Conservation (phyloP, 805 yeast genomes). For the Brettanomyces custersianus region DNA sequence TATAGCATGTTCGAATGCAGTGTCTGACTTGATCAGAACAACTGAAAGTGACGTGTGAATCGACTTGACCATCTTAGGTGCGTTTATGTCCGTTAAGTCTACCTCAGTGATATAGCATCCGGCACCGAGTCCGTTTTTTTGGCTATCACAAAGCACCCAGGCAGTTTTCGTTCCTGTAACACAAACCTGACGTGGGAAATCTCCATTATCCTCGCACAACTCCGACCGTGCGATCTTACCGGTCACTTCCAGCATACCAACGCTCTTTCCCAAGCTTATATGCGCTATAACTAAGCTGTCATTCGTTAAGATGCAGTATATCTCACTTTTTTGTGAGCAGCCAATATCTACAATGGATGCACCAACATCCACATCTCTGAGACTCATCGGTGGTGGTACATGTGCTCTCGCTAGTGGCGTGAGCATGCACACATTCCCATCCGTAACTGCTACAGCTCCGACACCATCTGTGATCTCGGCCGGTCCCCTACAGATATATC, state of each 20-base stretch:
- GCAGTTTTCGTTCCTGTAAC: constrained; percentile 42
- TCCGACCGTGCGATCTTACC: constrained; percentile 25
- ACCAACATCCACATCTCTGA: constrained; percentile 50
- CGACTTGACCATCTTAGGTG: constrained; percentile 22
- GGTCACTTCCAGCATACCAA: constrained; percentile 36
- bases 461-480: constrained; percentile 56
- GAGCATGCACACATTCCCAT: constrained; percentile 59
- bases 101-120: constrained; percentile 21
- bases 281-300: constrained; percentile 37
- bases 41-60: constrained; percentile 19
- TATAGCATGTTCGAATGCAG: constrained; percentile 43
- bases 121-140: constrained; percentile 36
- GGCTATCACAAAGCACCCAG: constrained; percentile 51
- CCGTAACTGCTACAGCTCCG: constrained; percentile 76
- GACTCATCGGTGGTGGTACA: constrained; percentile 91
- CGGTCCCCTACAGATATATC: constrained; percentile 60
- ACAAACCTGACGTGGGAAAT: constrained; percentile 54
- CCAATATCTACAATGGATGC: constrained; percentile 57
- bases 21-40: constrained; percentile 45
- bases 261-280: constrained; percentile 29
- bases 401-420: constrained; percentile 82
- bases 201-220: constrained; percentile 30
- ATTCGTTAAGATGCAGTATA: constrained; percentile 49
- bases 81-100: constrained; percentile 33
- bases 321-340: constrained; percentile 47